Evolutionary conservation across 2,329 filamentous ascomycete genomes (phyloP), one percentile per base, ranked within the genome.

Genomic region (Monosporascus cannonballus): DNA sequence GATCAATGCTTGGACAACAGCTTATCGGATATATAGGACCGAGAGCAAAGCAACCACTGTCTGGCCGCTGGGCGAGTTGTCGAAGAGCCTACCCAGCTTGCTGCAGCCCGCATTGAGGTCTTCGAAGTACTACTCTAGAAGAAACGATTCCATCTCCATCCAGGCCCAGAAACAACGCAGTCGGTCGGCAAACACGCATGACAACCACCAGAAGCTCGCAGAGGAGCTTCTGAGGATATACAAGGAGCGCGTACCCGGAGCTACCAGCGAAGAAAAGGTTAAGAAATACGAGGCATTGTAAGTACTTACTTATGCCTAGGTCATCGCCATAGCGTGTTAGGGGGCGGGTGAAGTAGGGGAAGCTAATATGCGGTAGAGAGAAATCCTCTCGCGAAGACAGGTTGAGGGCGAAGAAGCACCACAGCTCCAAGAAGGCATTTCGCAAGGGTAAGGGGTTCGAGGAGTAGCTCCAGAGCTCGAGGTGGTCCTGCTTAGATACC

Each of bases 31-130:
- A 25, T 22, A 25, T 24, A 84, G 80, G 55, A 84, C 81, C 0
- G 81, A 84, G 66, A 78, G 73, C 49, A 84, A 84, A 59, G 81
- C 80, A 22, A 78, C 75, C 46, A 81, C 80, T 1, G 70, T 68
- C 14, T 83, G 80, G 72, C 57, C 74, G 1, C 62, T 81, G 3
- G 62, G 67, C 15, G 76, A 83, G 22, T 67, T 84, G 14, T 59
- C 72, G 6, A 62, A 66, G 4, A 52, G 64, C 7, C 62, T 84
- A 7, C 81, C 81, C 0, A 74, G 70, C 51, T 56, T 78, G 17
- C 55, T 84, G 36, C 77, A 78, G 41, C 38, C 61, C 4, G 66
- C 64, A n/a, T 59, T 84, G 30, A 73, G 77, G n/a, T 58, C 64
- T 24, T 83, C 79, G 3, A 79, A 72, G 44, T 83, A 83, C 60